Evolutionary conservation across 495 filamentous ascomycete species (phyloP).

Genomic region (Hypoxylon fragiforme): DNA sequence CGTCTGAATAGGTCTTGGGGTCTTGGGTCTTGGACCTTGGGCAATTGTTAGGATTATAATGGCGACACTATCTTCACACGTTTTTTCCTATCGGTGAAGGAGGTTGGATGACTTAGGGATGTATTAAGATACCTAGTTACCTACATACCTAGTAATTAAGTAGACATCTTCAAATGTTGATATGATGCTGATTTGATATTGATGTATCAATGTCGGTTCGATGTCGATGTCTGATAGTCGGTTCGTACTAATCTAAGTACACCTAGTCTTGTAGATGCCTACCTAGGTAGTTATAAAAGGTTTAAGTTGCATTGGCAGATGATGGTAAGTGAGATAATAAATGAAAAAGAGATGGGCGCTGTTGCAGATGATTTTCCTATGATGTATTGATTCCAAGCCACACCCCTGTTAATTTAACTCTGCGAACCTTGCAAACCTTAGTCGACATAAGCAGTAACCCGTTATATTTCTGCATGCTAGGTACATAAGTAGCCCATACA

Average conservation of each 20-base stretch:
- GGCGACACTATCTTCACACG: slow-evolving; percentile 16
- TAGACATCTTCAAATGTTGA: slow-evolving; percentile 7
- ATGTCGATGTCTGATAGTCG: too few species aligned
- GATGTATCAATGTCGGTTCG: too few species aligned
- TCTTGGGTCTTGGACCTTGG: background rate
- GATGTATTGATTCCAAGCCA: slow-evolving; percentile 17
- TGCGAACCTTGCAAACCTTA: background rate
- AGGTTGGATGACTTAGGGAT: slow-evolving; percentile 1
- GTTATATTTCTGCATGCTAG: slow-evolving; percentile 10
- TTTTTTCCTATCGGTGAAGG: slow-evolving; percentile 22
- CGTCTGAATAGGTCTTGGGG: slow-evolving; percentile 6
- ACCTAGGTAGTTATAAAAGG: too few species aligned
- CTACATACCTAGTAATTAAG: background rate
- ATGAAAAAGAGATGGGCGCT: slow-evolving; percentile 17
- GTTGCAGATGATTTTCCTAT: slow-evolving; percentile 27
- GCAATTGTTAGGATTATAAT: slow-evolving; percentile 21
- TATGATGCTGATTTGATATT: slow-evolving; percentile 26
- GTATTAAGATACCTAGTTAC: slow-evolving; percentile 13
- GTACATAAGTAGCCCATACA: background rate
- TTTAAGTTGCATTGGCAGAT: slow-evolving; percentile 15
- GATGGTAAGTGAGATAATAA: slow-evolving; percentile 23
- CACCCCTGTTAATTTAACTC: too few species aligned
- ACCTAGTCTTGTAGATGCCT: too few species aligned
- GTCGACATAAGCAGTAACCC: slow-evolving; percentile 1
- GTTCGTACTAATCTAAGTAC: too few species aligned